These are phyloP conservation scores for Paracamarosporium sp. DNA, from an alignment of 2,329 filamentous ascomycete genomes.

Conservation along the genomic window DNA sequence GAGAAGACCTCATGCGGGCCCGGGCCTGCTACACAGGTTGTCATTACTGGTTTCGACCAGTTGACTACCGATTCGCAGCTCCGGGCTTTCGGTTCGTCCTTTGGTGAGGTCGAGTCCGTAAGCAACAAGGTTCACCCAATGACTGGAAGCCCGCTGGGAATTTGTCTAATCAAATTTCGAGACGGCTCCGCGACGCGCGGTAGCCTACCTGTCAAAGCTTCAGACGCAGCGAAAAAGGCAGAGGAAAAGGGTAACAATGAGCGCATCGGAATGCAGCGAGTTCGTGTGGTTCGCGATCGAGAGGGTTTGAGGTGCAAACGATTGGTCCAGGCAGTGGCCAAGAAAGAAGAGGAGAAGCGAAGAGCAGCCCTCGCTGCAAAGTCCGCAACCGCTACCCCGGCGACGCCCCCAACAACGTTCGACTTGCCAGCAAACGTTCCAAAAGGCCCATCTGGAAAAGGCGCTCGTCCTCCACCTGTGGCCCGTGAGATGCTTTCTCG, in stretches of 20 bases:
- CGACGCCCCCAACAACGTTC: slow-evolving; percentile 30
- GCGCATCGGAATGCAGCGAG: slow-evolving; percentile 76
- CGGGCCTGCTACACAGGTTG: slow-evolving; percentile 86
- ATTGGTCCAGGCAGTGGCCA: slow-evolving; percentile 77
- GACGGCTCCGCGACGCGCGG: slow-evolving; percentile 67
- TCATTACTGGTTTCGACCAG: slow-evolving; percentile 96
- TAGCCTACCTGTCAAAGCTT: slow-evolving; percentile 67
- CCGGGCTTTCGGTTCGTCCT: slow-evolving; percentile 76
- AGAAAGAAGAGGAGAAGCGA: slow-evolving; percentile 66
- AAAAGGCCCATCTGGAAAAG: slow-evolving; percentile 75
- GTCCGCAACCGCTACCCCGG: slow-evolving; percentile 24
- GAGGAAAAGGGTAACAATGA: slow-evolving; percentile 78
- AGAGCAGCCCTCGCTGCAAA: slow-evolving; percentile 40
- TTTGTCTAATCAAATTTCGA: slow-evolving; percentile 89
- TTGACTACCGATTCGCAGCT: slow-evolving; percentile 81
- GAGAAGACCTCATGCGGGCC: slow-evolving; percentile 83
- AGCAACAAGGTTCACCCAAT: slow-evolving; percentile 95
- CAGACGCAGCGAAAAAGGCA: slow-evolving; percentile 81
- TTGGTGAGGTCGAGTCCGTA: slow-evolving; percentile 87
- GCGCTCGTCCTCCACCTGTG: slow-evolving; percentile 35
- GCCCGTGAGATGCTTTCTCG: slow-evolving; percentile 50
- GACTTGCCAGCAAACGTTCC: slow-evolving; percentile 84
- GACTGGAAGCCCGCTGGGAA: slow-evolving; percentile 91
- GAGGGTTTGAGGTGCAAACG: slow-evolving; percentile 83
- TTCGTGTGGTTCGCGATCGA: slow-evolving; percentile 87